phyloP scores from a whole-genome alignment of 2,329 filamentous ascomycete species.

The Calcarisporium arbuscula region DNA sequence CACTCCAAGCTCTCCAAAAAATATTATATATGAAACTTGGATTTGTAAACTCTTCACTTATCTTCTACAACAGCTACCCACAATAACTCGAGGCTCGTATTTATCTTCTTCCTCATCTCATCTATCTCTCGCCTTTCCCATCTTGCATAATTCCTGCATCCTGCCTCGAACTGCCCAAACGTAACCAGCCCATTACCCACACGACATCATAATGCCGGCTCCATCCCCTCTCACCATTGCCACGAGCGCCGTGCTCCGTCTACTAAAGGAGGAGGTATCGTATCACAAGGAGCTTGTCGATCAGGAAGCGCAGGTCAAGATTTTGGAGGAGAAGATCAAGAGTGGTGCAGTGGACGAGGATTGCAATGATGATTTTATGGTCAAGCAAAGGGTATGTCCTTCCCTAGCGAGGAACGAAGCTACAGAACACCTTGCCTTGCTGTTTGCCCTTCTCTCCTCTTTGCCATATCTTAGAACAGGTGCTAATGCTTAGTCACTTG shows the following conservation, averaged over 20 bases:
- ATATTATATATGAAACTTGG: too few species aligned
- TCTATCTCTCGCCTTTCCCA: too few species aligned
- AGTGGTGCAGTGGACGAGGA: slow-evolving; percentile 48
- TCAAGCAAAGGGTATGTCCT: slow-evolving; percentile 85
- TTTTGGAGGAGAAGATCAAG: slow-evolving; percentile 56
- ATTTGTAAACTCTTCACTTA: too few species aligned
- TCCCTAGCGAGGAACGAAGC: too few species aligned
- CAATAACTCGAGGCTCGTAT: too few species aligned
- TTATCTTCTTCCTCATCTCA: too few species aligned
- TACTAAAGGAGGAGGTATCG: slow-evolving; percentile 85
- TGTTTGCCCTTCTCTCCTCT: neutral
- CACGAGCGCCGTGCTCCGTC: slow-evolving; percentile 70
- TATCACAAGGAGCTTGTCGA: slow-evolving; percentile 81
- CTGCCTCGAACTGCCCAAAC: too few species aligned
- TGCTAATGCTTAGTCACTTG: slow-evolving; percentile 4
- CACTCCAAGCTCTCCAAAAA: too few species aligned
- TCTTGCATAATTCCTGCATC: too few species aligned
- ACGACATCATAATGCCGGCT: slow-evolving; percentile 67
- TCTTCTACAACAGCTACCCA: too few species aligned
- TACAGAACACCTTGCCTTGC: too few species aligned
- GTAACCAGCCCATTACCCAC: too few species aligned
- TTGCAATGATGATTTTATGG: slow-evolving; percentile 68
- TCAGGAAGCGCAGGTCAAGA: slow-evolving; percentile 66
- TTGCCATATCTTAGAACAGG: neutral
- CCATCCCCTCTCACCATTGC: slow-evolving; percentile 72